A percentile compares a stretch with the other conserved stretches of the same genome.
These are phyloP conservation scores for Cymbopogon flexuosus DNA, from an alignment of 202 grass and related monocot species.

Conservation along the genomic window DNA sequence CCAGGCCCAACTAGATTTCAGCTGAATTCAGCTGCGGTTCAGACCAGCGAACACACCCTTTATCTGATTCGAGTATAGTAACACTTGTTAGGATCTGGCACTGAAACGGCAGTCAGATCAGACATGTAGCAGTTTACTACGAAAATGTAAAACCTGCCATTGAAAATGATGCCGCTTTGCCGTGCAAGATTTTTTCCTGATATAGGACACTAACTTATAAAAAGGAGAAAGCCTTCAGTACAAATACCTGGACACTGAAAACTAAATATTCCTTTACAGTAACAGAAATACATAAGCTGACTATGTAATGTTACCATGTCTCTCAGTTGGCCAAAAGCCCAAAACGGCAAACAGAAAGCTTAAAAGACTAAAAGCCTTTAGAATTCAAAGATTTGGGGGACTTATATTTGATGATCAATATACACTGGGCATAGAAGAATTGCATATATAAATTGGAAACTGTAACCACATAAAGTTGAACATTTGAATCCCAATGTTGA, in stretches of 20 bases:
- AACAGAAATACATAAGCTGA: background rate
- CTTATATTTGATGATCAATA: background rate
- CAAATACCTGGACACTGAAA: background rate
- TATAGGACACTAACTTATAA: background rate
- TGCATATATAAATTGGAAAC: background rate
- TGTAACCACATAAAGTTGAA: constrained; percentile 10
- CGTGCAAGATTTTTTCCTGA: background rate
- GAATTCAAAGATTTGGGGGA: background rate
- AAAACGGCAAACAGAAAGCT: background rate
- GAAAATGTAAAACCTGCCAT: background rate
- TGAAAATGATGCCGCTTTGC: background rate
- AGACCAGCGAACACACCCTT: too few relatives aligned
- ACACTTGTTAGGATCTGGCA: background rate
- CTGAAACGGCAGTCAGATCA: background rate
- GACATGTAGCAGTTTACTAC: background rate
- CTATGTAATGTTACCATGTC: background rate
- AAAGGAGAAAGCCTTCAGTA: background rate
- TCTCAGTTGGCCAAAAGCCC: background rate
- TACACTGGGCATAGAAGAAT: background rate
- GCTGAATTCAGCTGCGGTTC: too few relatives aligned
- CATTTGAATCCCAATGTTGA: constrained; percentile 28
- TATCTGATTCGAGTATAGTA: background rate
- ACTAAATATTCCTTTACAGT: background rate
- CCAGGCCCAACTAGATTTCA: too few relatives aligned
- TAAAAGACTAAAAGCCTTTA: background rate